Evolutionary conservation across 164 flowering plant species (phyloP).

Genomic region (Cinnamomum chago): DNA sequence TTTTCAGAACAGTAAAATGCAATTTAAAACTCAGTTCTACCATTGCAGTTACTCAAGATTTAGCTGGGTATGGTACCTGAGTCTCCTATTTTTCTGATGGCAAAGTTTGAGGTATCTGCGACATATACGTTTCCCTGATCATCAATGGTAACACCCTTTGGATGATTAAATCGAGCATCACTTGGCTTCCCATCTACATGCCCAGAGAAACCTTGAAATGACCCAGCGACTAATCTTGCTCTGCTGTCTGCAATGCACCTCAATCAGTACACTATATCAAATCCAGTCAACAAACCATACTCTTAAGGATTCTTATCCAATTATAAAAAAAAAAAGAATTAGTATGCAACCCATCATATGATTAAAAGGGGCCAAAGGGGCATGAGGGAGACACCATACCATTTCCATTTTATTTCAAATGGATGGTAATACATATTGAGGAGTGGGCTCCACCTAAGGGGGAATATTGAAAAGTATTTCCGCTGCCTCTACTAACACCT

Average conservation of each 20-base stretch:
- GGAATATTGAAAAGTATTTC: no score
- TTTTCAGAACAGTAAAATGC: background rate
- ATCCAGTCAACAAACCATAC: background rate
- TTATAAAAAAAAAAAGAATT: background rate
- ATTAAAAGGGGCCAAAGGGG: background rate
- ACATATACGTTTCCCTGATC: constrained; percentile 94
- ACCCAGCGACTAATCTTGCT: constrained; percentile 94
- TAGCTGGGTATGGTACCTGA: constrained; percentile 41
- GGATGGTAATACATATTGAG: background rate
- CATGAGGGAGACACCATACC: background rate
- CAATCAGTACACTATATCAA: constrained; percentile 1
- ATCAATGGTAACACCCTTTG: constrained; percentile 91
- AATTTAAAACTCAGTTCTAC: background rate
- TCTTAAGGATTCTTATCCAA: background rate
- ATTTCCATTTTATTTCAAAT: background rate
- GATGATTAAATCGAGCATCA: constrained; percentile 93
- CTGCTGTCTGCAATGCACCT: constrained; percentile 74
- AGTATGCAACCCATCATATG: background rate
- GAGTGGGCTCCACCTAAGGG: no score
- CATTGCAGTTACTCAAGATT: background rate
- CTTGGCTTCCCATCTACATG: constrained; percentile 97
- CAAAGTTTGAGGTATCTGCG: constrained; percentile 85
- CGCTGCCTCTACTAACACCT: no score
- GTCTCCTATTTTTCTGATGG: constrained; percentile 94
- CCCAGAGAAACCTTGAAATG: constrained; percentile 87